Conservation (phyloP, 2,329 filamentous ascomycete genomes). For the Penicillium griseofulvum region DNA sequence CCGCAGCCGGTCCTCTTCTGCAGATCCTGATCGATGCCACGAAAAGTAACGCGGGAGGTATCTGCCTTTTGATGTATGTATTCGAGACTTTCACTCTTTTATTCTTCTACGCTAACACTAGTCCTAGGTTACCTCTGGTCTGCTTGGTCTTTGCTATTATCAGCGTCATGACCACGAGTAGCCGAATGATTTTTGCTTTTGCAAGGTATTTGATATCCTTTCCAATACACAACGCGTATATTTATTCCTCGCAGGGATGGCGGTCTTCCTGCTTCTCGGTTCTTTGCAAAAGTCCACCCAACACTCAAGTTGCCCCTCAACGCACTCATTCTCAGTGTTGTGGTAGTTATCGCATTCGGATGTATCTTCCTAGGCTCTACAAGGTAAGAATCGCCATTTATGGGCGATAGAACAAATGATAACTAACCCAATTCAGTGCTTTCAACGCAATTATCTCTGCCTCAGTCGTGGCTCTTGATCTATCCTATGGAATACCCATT, state of each 20-base stretch:
- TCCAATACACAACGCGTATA: neutral
- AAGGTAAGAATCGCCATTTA: conserved; percentile 23
- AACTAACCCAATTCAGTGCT: conserved; percentile 44
- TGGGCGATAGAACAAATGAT: too few relatives aligned
- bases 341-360: conserved; percentile 65
- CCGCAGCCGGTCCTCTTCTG: conserved; percentile 57
- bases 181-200: conserved; percentile 37
- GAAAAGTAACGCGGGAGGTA: conserved; percentile 58
- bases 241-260: conserved; percentile 50
- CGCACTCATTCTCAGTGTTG: conserved; percentile 58
- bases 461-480: conserved; percentile 67
- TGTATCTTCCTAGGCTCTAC: conserved; percentile 65
- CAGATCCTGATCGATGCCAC: conserved; percentile 64
- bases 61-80: conserved; percentile 59
- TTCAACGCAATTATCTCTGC: conserved; percentile 71
- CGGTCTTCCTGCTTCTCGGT: conserved; percentile 59
- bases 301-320: conserved; percentile 64
- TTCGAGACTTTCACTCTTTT: neutral
- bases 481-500: conserved; percentile 72
- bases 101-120: conserved; percentile 4
- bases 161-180: conserved; percentile 37
- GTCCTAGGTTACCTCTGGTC: conserved; percentile 29
- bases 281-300: conserved; percentile 62
- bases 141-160: conserved; percentile 34
- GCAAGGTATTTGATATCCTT: conserved; percentile 23